Evolutionary conservation across 257 asterid species (phyloP).

Genomic region (Galeopsis tetrahit): DNA sequence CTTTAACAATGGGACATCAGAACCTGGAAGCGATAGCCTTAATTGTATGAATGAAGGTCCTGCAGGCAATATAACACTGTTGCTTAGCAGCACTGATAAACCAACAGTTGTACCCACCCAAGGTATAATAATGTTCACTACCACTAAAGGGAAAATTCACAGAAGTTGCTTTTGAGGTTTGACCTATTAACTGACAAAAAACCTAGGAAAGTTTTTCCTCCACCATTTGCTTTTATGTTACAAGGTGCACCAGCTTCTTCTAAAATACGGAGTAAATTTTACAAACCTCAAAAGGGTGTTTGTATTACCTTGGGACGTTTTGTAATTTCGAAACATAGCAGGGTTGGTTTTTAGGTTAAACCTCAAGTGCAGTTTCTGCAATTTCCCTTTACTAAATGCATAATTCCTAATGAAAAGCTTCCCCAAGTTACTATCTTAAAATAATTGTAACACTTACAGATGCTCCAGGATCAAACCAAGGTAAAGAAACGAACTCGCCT

Average conservation of each 20-base stretch:
- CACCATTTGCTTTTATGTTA: neutral
- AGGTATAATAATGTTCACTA: slow-evolving; percentile 46
- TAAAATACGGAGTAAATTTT: neutral
- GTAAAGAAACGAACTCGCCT: slow-evolving; percentile 35
- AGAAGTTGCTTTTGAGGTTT: slow-evolving; percentile 1
- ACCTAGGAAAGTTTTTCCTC: neutral
- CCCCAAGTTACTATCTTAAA: neutral
- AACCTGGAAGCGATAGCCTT: slow-evolving; percentile 36
- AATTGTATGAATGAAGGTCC: slow-evolving; percentile 43
- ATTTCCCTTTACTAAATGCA: neutral
- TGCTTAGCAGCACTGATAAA: slow-evolving; percentile 42
- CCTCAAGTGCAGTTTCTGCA: neutral
- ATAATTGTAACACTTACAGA: slow-evolving; percentile 32
- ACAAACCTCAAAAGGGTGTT: neutral
- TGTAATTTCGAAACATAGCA: neutral
- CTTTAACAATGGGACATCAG: slow-evolving; percentile 48
- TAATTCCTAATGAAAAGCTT: neutral
- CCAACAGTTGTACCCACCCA: slow-evolving; percentile 36
- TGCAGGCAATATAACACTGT: slow-evolving; percentile 33
- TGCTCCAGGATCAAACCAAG: slow-evolving; percentile 30
- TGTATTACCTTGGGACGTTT: neutral
- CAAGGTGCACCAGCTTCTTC: neutral
- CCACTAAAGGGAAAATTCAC: neutral
- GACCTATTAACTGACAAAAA: neutral
- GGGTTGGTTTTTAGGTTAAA: neutral